Evolutionary conservation across 1,139 yeast species (phyloP).

Genomic region (Scheffersomyces stambukii): DNA sequence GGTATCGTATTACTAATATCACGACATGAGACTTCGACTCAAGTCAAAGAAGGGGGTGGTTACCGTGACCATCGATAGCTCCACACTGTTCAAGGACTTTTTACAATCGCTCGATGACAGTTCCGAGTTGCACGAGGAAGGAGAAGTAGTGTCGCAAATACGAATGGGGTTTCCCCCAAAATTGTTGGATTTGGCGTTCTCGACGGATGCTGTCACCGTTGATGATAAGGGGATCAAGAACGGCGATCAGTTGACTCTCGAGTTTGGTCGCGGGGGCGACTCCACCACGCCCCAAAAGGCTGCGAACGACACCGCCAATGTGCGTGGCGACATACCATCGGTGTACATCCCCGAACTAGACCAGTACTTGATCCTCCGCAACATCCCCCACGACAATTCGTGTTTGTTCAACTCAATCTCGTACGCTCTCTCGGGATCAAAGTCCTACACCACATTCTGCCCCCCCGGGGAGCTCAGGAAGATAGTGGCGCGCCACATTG

Average conservation of each 20-base stretch:
- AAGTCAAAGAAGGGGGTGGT: conserved; percentile 16
- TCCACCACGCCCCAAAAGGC: no score
- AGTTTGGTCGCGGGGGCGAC: conserved; percentile 10
- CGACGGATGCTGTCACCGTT: conserved; percentile 15
- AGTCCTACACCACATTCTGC: conserved; percentile 12
- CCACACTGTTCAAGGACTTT: conserved; percentile 14
- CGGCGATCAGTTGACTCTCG: conserved; percentile 56
- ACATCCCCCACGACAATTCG: conserved; percentile 76
- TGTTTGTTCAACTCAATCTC: conserved; percentile 71
- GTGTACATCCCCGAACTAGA: conserved; percentile 18
- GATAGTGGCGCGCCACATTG: conserved; percentile 44
- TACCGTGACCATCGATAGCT: conserved; percentile 14
- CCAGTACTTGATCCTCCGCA: conserved; percentile 44
- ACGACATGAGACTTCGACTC: conserved; percentile 25
- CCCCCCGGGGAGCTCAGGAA: conserved; percentile 42
- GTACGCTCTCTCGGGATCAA: conserved; percentile 42
- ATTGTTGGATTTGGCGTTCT: conserved; percentile 26
- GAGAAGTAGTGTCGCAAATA: conserved; percentile 18
- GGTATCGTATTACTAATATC: no score
- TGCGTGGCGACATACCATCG: conserved; percentile 23
- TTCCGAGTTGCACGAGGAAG: conserved; percentile 12
- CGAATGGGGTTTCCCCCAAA: conserved; percentile 64
- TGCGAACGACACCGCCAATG: conserved; percentile 1
- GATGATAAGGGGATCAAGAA: conserved; percentile 42
- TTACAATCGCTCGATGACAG: conserved; percentile 13